A percentile compares a stretch with the other conserved stretches of the same genome.
Evolutionary conservation across 2,329 filamentous ascomycete species (phyloP).

Genomic region (Fusarium dlaminii): DNA sequence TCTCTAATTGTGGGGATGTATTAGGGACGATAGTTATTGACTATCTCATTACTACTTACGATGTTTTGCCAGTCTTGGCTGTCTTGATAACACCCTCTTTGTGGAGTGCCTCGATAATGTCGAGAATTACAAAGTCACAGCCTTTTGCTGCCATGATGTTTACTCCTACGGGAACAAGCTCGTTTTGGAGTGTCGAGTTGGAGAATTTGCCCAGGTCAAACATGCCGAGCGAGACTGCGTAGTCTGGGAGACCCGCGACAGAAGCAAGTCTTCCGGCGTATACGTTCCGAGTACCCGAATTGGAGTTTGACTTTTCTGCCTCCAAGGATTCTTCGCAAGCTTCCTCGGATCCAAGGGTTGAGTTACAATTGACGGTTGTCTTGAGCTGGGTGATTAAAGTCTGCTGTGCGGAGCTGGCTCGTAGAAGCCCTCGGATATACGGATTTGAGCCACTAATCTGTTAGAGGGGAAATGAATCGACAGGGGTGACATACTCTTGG

Average conservation of each 20-base stretch:
- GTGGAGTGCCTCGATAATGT: slow-evolving; percentile 11
- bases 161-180: background rate
- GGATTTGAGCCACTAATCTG: background rate
- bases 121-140: slow-evolving; percentile 18
- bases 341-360: background rate
- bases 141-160: slow-evolving; percentile 8
- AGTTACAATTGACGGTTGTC: slow-evolving; percentile 8
- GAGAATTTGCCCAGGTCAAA: slow-evolving; percentile 5
- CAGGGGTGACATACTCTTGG: background rate
- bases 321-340: background rate
- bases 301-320: background rate
- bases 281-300: background rate
- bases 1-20: background rate
- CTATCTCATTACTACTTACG: background rate
- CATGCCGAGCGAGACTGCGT: slow-evolving; percentile 14
- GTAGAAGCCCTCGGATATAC: background rate
- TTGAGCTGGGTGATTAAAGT: background rate
- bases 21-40: background rate
- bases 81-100: background rate
- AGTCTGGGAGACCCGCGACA: slow-evolving; percentile 14
- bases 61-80: background rate
- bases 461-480: background rate
- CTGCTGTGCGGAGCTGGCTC: background rate
- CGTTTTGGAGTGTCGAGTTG: background rate
- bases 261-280: slow-evolving; percentile 1